Percentiles rank a stretch among this genome's conserved stretches.
These are phyloP conservation scores for Aciculoconidium aculeatum DNA, from an alignment of 805 yeast genomes.

Conservation along the genomic window DNA sequence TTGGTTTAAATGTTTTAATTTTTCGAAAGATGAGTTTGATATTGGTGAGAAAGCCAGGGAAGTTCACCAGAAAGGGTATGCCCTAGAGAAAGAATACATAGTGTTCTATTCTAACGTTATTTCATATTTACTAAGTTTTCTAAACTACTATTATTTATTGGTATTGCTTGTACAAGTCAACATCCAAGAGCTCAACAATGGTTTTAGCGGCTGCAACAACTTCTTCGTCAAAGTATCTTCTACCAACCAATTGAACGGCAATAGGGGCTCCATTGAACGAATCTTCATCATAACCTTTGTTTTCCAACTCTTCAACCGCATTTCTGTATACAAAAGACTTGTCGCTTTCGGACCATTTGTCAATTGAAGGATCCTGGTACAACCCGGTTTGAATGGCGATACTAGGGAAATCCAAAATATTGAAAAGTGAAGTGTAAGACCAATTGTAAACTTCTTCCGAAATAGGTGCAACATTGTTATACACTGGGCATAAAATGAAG, in stretches of 20 bases:
- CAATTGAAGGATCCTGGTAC: conserved; percentile 49
- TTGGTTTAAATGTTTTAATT: no score
- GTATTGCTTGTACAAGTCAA: conserved; percentile 19
- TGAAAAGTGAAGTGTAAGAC: conserved; percentile 77
- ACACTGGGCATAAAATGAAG: conserved; percentile 61
- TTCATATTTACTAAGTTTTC: no score
- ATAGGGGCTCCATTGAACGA: conserved; percentile 49
- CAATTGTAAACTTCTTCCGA: conserved; percentile 62
- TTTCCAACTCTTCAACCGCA: conserved; percentile 44
- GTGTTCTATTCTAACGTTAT: no score
- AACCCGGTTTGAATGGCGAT: conserved; percentile 59
- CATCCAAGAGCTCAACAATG: conserved; percentile 30
- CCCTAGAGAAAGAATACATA: no score
- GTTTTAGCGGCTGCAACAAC: conserved; percentile 44
- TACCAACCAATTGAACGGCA: conserved; percentile 47
- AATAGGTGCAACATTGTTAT: conserved; percentile 67
- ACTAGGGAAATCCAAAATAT: conserved; percentile 66
- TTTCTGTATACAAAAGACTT: conserved; percentile 35
- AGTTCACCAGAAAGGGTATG: no score
- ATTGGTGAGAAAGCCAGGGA: no score
- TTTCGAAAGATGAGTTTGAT: no score
- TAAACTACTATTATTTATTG: conserved; percentile 4
- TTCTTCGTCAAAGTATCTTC: conserved; percentile 54
- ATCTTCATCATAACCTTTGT: conserved; percentile 41
- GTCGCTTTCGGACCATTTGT: conserved; percentile 37